A percentile compares a stretch with the other conserved stretches of the same genome.
Conservation (phyloP, 768 basidiomycete genomes). For the Hericium erinaceus region DNA sequence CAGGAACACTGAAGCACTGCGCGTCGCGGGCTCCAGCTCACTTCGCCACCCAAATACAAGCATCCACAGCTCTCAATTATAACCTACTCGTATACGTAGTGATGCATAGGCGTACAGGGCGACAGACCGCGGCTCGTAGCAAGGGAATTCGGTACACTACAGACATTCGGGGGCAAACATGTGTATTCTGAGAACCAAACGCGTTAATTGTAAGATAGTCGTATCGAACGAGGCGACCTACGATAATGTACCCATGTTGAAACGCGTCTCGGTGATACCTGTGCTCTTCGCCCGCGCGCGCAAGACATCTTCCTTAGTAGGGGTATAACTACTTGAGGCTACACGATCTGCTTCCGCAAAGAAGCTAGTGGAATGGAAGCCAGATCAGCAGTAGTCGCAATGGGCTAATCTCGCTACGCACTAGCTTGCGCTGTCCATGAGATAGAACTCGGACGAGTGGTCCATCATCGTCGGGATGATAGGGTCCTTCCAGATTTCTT, state of each 20-base stretch:
- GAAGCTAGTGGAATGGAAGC: conserved; percentile 43
- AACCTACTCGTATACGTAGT: too few relatives aligned
- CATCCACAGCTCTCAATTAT: too few relatives aligned
- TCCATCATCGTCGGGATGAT: conserved; percentile 42
- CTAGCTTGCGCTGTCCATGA: conserved; percentile 94
- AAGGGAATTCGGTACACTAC: too few relatives aligned
- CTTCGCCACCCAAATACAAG: too few relatives aligned
- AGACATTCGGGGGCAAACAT: conserved; percentile 42
- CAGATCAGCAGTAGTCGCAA: neutral
- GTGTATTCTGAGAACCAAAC: conserved; percentile 31
- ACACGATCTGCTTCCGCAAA: conserved; percentile 81
- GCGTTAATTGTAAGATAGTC: neutral
- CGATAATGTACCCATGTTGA: conserved; percentile 51
- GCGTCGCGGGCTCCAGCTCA: too few relatives aligned
- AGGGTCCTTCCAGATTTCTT: conserved; percentile 62
- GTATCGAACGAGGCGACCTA: conserved; percentile 9
- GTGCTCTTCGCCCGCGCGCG: conserved; percentile 84
- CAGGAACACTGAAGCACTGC: too few relatives aligned
- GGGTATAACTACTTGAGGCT: conserved; percentile 70
- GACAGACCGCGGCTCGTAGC: too few relatives aligned
- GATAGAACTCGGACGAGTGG: conserved; percentile 70
- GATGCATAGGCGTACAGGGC: too few relatives aligned
- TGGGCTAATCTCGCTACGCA: conserved; percentile 28
- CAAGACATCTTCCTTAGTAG: conserved; percentile 80
- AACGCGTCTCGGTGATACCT: conserved; percentile 85